These are phyloP conservation scores for Kazachstania psychrophila DNA, from an alignment of 805 yeast genomes.

Conservation along the genomic window DNA sequence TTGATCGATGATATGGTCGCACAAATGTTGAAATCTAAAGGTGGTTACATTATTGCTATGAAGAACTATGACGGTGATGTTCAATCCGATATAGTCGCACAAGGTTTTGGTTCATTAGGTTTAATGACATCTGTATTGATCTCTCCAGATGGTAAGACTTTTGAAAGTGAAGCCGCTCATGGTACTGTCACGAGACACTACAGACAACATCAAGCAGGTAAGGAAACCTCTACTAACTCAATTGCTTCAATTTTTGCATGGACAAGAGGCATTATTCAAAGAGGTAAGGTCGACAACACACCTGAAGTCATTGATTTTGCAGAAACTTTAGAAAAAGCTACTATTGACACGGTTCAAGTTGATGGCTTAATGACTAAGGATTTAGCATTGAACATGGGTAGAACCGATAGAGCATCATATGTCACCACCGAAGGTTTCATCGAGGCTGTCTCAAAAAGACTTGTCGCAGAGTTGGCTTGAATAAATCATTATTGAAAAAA, in stretches of 20 bases:
- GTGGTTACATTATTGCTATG: slow-evolving; percentile 92
- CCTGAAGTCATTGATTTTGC: slow-evolving; percentile 82
- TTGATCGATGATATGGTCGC: slow-evolving; percentile 98
- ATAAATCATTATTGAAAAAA: not conserved
- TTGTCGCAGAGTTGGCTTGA: slow-evolving; percentile 27
- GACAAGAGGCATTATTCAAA: slow-evolving; percentile 87
- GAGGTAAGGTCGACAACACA: slow-evolving; percentile 82
- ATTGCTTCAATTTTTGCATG: slow-evolving; percentile 96
- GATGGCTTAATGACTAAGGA: slow-evolving; percentile 95
- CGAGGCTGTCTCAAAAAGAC: slow-evolving; percentile 66
- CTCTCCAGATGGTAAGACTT: slow-evolving; percentile 94
- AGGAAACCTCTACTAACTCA: slow-evolving; percentile 94
- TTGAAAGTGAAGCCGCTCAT: slow-evolving; percentile 97
- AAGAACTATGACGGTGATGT: slow-evolving; percentile 98
- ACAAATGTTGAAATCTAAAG: slow-evolving; percentile 92
- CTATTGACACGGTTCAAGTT: slow-evolving; percentile 70
- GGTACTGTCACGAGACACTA: slow-evolving; percentile 97
- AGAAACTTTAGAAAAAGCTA: slow-evolving; percentile 68
- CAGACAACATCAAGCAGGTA: slow-evolving; percentile 93
- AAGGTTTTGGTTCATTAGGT: slow-evolving; percentile 95
- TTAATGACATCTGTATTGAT: slow-evolving; percentile 94
- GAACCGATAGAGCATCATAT: slow-evolving; percentile 69
- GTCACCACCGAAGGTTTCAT: slow-evolving; percentile 91
- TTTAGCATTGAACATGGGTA: slow-evolving; percentile 82
- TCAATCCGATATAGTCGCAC: slow-evolving; percentile 93